Conservation (phyloP, 202 grass and related monocot species). For the Panicum virgatum region DNA sequence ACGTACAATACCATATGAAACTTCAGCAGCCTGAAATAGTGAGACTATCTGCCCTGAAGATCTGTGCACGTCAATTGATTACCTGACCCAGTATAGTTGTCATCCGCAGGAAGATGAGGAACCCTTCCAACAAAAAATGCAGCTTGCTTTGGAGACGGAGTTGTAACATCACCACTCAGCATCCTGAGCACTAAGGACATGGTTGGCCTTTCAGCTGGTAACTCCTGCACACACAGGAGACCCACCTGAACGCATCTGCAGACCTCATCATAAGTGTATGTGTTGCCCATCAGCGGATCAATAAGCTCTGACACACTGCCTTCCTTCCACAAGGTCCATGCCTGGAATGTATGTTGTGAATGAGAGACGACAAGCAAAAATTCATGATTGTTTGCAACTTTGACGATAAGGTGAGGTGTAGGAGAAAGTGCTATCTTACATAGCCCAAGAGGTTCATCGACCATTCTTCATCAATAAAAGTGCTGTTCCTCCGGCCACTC, state of each 20-base stretch:
- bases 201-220: slow-evolving; percentile 65
- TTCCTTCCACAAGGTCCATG: slow-evolving; percentile 75
- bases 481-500: slow-evolving; percentile 61
- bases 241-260: slow-evolving; percentile 67
- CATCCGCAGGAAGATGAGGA: slow-evolving; percentile 1
- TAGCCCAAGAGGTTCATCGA: slow-evolving; percentile 76
- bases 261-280: slow-evolving; percentile 40
- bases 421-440: slow-evolving; percentile 39
- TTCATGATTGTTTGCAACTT: not conserved
- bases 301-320: slow-evolving; percentile 48
- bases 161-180: slow-evolving; percentile 56
- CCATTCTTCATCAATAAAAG: slow-evolving; percentile 48
- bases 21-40: not conserved
- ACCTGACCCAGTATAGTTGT: slow-evolving; percentile 32
- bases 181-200: slow-evolving; percentile 60
- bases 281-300: slow-evolving; percentile 55
- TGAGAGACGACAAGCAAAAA: not conserved
- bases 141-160: slow-evolving; percentile 58
- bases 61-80: slow-evolving; percentile 57
- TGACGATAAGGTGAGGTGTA: not conserved
- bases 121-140: slow-evolving; percentile 54
- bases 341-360: slow-evolving; percentile 44
- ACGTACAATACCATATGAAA: not conserved
- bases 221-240: slow-evolving; percentile 74
- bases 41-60: slow-evolving; percentile 52